phyloP scores from a whole-genome alignment of 768 basidiomycete species.

The Scleroderma citrinum region DNA sequence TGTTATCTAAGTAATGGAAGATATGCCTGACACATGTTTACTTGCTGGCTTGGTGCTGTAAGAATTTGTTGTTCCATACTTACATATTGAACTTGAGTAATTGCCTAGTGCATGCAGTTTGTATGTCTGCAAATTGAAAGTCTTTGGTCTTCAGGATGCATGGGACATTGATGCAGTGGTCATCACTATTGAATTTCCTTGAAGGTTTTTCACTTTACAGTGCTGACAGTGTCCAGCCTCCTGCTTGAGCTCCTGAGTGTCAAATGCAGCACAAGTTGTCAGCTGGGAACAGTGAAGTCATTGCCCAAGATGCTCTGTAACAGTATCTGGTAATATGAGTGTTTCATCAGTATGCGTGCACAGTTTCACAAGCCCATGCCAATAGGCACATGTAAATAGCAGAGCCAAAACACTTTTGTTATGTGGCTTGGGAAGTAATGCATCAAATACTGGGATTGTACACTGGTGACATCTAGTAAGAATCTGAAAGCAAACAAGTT shows the following conservation, averaged over 20 bases:
- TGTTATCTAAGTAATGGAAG: too few relatives aligned
- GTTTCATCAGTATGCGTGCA: slow-evolving; percentile 23
- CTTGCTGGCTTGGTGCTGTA: too few relatives aligned
- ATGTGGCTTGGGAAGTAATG: slow-evolving; percentile 24
- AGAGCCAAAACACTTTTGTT: slow-evolving; percentile 17
- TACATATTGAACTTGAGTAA: too few relatives aligned
- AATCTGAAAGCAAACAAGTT: slow-evolving; percentile 6
- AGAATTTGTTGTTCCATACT: too few relatives aligned
- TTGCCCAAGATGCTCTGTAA: background rate
- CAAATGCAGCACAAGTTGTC: background rate
- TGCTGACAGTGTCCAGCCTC: background rate
- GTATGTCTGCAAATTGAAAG: too few relatives aligned
- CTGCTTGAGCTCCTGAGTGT: background rate
- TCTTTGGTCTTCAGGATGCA: too few relatives aligned
- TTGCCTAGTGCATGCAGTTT: too few relatives aligned
- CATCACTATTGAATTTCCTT: too few relatives aligned
- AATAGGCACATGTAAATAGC: slow-evolving; percentile 24
- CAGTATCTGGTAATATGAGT: slow-evolving; percentile 13
- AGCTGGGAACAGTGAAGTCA: too few relatives aligned
- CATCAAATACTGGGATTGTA: slow-evolving; percentile 34
- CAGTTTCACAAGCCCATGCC: slow-evolving; percentile 34
- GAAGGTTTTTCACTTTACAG: too few relatives aligned
- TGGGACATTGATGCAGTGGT: too few relatives aligned
- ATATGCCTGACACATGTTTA: too few relatives aligned
- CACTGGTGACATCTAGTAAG: slow-evolving; percentile 18